Conservation (phyloP, 495 filamentous ascomycete genomes). For the Penicillium macrosclerotiorum region DNA sequence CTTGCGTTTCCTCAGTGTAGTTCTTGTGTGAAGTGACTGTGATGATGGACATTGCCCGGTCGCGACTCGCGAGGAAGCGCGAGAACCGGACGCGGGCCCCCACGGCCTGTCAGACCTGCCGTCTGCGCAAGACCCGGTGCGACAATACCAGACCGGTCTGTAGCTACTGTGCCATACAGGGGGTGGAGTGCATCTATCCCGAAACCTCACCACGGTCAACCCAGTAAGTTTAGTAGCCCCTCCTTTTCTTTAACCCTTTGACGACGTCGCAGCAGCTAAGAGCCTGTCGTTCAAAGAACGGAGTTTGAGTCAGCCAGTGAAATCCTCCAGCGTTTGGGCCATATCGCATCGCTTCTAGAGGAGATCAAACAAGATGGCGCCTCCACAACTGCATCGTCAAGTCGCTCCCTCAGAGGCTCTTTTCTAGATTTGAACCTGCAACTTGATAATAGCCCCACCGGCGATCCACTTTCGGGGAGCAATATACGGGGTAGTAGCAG, state of each 20-base stretch:
- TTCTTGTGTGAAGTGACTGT: neutral
- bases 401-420: constrained; percentile 16
- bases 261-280: too few species aligned
- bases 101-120: constrained; percentile 30
- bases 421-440: constrained; percentile 18
- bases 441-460: constrained; percentile 11
- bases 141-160: constrained; percentile 27
- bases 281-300: constrained; percentile 9
- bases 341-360: constrained; percentile 24
- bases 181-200: constrained; percentile 27
- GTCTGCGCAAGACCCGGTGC: constrained; percentile 30
- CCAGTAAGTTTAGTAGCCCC: constrained; percentile 27
- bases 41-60: constrained; percentile 18
- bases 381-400: constrained; percentile 14
- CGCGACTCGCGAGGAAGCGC: constrained; percentile 18
- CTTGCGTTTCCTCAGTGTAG: constrained; percentile 4
- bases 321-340: constrained; percentile 20
- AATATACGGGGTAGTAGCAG: constrained; percentile 3
- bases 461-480: constrained; percentile 13
- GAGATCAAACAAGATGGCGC: constrained; percentile 21
- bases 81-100: constrained; percentile 29
- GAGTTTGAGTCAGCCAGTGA: constrained; percentile 22
- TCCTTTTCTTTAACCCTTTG: too few species aligned
- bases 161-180: constrained; percentile 28
- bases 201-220: constrained; percentile 20